Conservation (phyloP, 2,329 filamentous ascomycete genomes). For the Aspergillus japonicus region DNA sequence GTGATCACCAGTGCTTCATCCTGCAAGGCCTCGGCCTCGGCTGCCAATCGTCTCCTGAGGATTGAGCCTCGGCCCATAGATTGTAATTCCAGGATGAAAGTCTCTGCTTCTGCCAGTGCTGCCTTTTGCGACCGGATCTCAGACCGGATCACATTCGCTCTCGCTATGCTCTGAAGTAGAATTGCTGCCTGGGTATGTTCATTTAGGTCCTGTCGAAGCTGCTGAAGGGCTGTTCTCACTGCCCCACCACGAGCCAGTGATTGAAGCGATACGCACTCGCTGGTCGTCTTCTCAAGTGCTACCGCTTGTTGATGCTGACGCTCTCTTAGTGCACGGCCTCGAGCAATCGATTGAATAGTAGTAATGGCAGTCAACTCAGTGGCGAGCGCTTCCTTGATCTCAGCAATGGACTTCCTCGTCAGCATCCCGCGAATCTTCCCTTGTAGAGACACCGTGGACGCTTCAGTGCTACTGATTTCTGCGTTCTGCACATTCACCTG, state of each 20-base stretch:
- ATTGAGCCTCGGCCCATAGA: constrained; percentile 49
- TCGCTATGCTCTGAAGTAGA: constrained; percentile 34
- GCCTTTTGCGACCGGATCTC: constrained; percentile 31
- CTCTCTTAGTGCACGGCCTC: constrained; percentile 39
- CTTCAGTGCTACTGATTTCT: constrained; percentile 51
- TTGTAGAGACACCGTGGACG: constrained; percentile 54
- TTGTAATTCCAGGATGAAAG: constrained; percentile 51
- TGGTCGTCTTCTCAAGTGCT: constrained; percentile 42
- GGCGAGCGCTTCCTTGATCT: constrained; percentile 26
- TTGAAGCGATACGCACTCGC: constrained; percentile 47
- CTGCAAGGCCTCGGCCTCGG: constrained; percentile 32
- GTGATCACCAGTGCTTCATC: constrained; percentile 31
- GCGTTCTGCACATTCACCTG: constrained; percentile 29
- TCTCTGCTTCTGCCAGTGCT: constrained; percentile 47
- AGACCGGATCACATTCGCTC: constrained; percentile 33
- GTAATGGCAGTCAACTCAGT: constrained; percentile 31
- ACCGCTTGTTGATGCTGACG: constrained; percentile 41
- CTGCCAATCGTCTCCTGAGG: constrained; percentile 31
- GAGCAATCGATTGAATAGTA: constrained; percentile 36
- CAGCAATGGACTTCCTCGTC: constrained; percentile 28
- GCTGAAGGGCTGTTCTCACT: constrained; percentile 27
- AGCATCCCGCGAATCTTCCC: constrained; percentile 60
- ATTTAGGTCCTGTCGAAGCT: constrained; percentile 29
- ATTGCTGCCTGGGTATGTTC: constrained; percentile 30
- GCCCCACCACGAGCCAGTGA: constrained; percentile 45